A percentile compares a stretch with the other conserved stretches of the same genome.
These are phyloP conservation scores for Leonotis leonurus DNA, from an alignment of 257 asterid species.

Conservation along the genomic window DNA sequence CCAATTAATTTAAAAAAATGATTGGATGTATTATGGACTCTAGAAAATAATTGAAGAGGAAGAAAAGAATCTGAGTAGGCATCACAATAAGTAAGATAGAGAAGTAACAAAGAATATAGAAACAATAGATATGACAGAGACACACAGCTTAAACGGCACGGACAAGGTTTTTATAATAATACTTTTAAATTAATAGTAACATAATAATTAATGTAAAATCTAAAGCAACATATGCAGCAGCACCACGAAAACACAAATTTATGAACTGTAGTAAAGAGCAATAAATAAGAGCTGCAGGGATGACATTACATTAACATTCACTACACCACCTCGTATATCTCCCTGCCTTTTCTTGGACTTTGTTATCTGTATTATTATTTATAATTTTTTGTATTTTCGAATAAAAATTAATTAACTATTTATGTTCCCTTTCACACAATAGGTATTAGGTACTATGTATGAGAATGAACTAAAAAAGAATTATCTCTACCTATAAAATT, in stretches of 20 bases:
- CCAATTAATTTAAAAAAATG: neutral
- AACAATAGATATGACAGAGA: constrained; percentile 11
- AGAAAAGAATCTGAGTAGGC: neutral
- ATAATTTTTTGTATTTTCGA: neutral
- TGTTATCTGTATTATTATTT: neutral
- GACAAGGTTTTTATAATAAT: constrained; percentile 1
- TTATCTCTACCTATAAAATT: too few relatives aligned
- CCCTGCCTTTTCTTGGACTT: constrained; percentile 28
- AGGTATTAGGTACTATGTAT: too few relatives aligned
- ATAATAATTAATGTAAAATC: neutral
- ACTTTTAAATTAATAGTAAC: neutral
- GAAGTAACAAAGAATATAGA: constrained; percentile 6
- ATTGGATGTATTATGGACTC: neutral
- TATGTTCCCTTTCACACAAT: too few relatives aligned
- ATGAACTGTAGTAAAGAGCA: neutral
- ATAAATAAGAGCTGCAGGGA: neutral
- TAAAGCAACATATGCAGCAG: neutral
- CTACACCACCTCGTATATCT: constrained; percentile 19
- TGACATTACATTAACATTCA: neutral
- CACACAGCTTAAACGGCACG: constrained; percentile 34
- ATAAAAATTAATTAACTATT: neutral
- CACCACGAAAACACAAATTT: neutral
- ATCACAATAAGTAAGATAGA: neutral
- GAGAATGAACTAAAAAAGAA: too few relatives aligned
- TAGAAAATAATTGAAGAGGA: neutral